These are phyloP conservation scores for Neurospora sp. DNA, from an alignment of 495 filamentous ascomycete genomes.

Conservation along the genomic window DNA sequence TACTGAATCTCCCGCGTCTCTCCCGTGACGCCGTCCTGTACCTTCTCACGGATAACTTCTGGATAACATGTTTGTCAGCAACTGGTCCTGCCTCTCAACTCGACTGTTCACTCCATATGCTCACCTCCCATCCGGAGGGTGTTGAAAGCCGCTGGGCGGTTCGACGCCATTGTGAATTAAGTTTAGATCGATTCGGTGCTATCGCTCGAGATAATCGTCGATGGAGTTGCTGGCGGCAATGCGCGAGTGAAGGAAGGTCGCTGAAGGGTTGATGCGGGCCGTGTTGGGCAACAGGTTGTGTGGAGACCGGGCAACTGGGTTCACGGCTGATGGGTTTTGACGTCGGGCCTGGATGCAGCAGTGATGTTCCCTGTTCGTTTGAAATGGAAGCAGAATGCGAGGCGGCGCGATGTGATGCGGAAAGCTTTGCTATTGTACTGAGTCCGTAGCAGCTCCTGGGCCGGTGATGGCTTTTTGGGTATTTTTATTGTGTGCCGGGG, in stretches of 20 bases:
- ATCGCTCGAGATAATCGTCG: slow-evolving; percentile 15
- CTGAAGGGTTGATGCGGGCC: slow-evolving; percentile 25
- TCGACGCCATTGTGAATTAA: slow-evolving; percentile 36
- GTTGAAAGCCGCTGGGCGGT: slow-evolving; percentile 43
- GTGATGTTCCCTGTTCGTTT: neutral
- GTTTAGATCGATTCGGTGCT: slow-evolving; percentile 20
- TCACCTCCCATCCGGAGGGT: slow-evolving; percentile 47
- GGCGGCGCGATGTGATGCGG: neutral
- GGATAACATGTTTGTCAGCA: slow-evolving; percentile 6
- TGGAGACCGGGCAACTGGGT: slow-evolving; percentile 4
- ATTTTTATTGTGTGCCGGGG: slow-evolving; percentile 6
- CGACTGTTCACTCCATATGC: slow-evolving; percentile 5
- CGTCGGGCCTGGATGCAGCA: slow-evolving; percentile 9
- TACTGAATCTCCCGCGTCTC: slow-evolving; percentile 95
- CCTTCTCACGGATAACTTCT: slow-evolving; percentile 98
- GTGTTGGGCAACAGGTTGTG: slow-evolving; percentile 39
- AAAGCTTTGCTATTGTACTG: neutral
- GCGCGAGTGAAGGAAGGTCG: slow-evolving; percentile 19
- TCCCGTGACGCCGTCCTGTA: slow-evolving; percentile 94
- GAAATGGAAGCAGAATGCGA: neutral
- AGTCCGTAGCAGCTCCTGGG: neutral
- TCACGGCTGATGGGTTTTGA: slow-evolving; percentile 10
- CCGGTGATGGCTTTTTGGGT: neutral
- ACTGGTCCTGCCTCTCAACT: neutral
- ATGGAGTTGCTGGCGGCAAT: slow-evolving; percentile 10